A percentile compares a stretch with the other conserved stretches of the same genome.
phyloP scores from a whole-genome alignment of 768 basidiomycete genomes.

The Pulveroboletus frians region DNA sequence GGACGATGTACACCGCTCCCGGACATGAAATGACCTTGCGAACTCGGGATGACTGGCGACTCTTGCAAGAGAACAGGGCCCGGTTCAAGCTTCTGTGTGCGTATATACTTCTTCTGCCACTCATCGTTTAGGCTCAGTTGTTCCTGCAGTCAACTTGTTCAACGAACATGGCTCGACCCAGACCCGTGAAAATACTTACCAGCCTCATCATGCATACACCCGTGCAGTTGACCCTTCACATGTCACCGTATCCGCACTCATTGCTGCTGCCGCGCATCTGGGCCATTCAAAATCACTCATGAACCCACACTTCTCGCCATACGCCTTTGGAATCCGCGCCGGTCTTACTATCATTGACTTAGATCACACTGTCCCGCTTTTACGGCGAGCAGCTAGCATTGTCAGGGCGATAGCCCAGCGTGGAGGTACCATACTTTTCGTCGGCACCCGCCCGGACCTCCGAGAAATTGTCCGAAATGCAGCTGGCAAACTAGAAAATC shows the following conservation, averaged over 20 bases:
- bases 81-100: slow-evolving; percentile 53
- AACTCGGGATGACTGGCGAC: slow-evolving; percentile 58
- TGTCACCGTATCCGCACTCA: slow-evolving; percentile 80
- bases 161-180: slow-evolving; percentile 74
- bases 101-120: slow-evolving; percentile 19
- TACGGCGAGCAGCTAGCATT: slow-evolving; percentile 86
- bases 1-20: slow-evolving; percentile 29
- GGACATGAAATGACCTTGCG: slow-evolving; percentile 33
- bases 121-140: slow-evolving; percentile 8
- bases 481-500: slow-evolving; percentile 69
- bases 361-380: slow-evolving; percentile 86
- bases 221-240: slow-evolving; percentile 54
- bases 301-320: slow-evolving; percentile 87
- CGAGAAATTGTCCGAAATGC: slow-evolving; percentile 71
- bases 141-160: slow-evolving; percentile 51
- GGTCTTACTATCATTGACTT: slow-evolving; percentile 92
- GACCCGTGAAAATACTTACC: slow-evolving; percentile 60
- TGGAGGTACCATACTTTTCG: slow-evolving; percentile 83
- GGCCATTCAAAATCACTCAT: slow-evolving; percentile 82
- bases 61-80: slow-evolving; percentile 55
- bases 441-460: slow-evolving; percentile 82
- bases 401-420: slow-evolving; percentile 75
- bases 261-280: slow-evolving; percentile 91
- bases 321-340: slow-evolving; percentile 87
- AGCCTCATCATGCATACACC: slow-evolving; percentile 66